A percentile compares a stretch with the other conserved stretches of the same genome.
phyloP scores from a whole-genome alignment of 1,284 basidiomycete genomes.

The Ustilago xerochloae region DNA sequence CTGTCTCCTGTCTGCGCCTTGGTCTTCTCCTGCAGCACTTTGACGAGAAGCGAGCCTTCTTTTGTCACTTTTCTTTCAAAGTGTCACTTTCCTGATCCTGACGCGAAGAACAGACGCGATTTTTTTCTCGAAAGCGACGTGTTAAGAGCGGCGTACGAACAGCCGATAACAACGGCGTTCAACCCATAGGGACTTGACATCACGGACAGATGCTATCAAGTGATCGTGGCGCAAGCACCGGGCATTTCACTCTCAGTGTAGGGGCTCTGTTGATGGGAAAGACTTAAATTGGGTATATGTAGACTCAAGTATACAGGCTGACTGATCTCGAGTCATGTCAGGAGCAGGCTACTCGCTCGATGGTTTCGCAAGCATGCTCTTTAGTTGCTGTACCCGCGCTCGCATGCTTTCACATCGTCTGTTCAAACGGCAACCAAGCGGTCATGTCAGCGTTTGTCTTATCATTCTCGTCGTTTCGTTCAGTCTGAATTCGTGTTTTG shows the following conservation, averaged over 20 bases:
- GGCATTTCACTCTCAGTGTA: too few species aligned
- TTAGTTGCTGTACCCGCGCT: slow-evolving; percentile 24
- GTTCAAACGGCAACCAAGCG: not conserved
- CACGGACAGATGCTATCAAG: too few species aligned
- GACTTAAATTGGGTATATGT: not conserved
- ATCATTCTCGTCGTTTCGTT: too few species aligned
- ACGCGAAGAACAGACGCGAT: too few species aligned
- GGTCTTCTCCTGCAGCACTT: not conserved
- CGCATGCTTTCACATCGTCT: slow-evolving; percentile 41
- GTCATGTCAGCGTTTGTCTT: not conserved
- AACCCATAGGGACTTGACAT: too few species aligned
- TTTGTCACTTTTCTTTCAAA: not conserved
- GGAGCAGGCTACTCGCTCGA: not conserved
- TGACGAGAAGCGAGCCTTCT: not conserved
- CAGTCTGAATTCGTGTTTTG: not conserved
- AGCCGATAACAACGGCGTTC: too few species aligned
- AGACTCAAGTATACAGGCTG: not conserved
- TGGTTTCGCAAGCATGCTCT: slow-evolving; percentile 21
- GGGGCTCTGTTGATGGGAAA: too few species aligned
- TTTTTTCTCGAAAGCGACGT: not conserved
- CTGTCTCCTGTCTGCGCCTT: not conserved
- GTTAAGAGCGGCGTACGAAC: not conserved
- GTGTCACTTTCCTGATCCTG: not conserved
- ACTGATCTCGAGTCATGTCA: not conserved
- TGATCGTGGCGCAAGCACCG: too few species aligned